Conservation (phyloP, 2,329 filamentous ascomycete genomes). For the Trichoderma sp. region DNA sequence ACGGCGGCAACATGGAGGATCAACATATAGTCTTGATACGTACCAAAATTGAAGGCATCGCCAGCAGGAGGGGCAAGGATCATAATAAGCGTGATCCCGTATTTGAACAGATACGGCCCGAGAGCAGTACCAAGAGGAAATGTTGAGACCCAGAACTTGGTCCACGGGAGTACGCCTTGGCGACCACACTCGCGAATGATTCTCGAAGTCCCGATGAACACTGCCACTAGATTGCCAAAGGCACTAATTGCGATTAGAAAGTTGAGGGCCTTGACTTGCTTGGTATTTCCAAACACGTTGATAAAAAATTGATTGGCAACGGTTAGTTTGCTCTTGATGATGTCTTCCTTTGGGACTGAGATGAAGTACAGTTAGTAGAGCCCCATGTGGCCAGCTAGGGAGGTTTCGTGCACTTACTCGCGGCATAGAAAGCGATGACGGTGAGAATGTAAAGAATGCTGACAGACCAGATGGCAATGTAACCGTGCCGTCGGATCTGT, state of each 20-base stretch:
- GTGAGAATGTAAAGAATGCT: slow-evolving; percentile 58
- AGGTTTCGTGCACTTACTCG: slow-evolving; percentile 34
- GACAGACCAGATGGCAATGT: slow-evolving; percentile 52
- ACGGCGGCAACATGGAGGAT: neutral
- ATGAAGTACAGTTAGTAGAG: neutral
- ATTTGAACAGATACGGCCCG: slow-evolving; percentile 60
- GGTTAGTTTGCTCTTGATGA: slow-evolving; percentile 53
- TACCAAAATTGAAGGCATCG: slow-evolving; percentile 64
- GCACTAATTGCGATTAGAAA: slow-evolving; percentile 58
- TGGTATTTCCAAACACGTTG: slow-evolving; percentile 54
- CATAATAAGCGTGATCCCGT: slow-evolving; percentile 59
- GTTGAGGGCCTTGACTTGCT: slow-evolving; percentile 55
- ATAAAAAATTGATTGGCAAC: slow-evolving; percentile 61
- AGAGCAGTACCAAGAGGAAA: slow-evolving; percentile 64
- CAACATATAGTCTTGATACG: slow-evolving; percentile 10
- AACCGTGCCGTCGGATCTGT: slow-evolving; percentile 52
- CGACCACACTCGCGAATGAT: slow-evolving; percentile 62
- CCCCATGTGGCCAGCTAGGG: neutral
- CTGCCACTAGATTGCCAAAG: slow-evolving; percentile 60
- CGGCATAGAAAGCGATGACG: slow-evolving; percentile 63
- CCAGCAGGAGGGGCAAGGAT: slow-evolving; percentile 62
- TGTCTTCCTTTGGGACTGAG: slow-evolving; percentile 52
- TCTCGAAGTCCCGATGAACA: slow-evolving; percentile 56
- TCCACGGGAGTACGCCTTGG: slow-evolving; percentile 63
- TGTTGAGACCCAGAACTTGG: slow-evolving; percentile 63